Evolutionary conservation across 2,329 filamentous ascomycete genomes (phyloP), one percentile per base, ranked within the genome.

Genomic region (Ophiostoma angusticollis): DNA sequence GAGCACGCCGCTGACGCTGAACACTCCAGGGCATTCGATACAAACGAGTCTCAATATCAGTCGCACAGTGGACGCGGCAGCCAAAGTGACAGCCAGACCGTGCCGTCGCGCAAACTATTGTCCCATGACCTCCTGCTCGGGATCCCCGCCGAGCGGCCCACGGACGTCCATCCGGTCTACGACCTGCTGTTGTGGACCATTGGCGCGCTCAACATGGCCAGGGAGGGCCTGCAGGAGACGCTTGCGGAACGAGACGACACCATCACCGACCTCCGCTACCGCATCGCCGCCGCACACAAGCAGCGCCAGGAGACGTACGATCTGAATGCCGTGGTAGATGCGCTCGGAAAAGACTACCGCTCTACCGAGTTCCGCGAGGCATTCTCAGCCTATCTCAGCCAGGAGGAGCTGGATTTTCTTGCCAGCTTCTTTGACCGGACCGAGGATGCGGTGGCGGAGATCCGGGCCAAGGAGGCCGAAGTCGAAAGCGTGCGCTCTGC

Each of bases 81-180:
- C n/a, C n/a, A n/a, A n/a, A n/a, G n/a, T n/a, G n/a, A n/a, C n/a
- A n/a, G n/a, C n/a, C n/a, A n/a, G n/a, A n/a, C n/a, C n/a, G n/a
- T n/a, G n/a, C n/a, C n/a, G n/a, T n/a, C n/a, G n/a, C n/a, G n/a
- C n/a, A n/a, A n/a, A n/a, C n/a, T n/a, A n/a, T 3, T 28, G 9
- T 40, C 45, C 16, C 42, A 47, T 5, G 37, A 37, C 5, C 41
- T 38, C 5, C 45, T 57, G 11, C 36, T 53, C 19, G 54, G 55
- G 1, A 57, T 58, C 27, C 49, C 49, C 1, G 46, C 42, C 0
- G 48, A 52, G 1, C 48, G 45, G 2, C 33, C 46, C 2, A 44
- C 46, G 1, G 62, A 64, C 28, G 49, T 62, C 2, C 67, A 72
- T 43, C 68, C 68, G 2, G 52, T 66, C 3, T 72, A 69, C 45